Percentiles rank a stretch among this genome's conserved stretches.
phyloP scores from a whole-genome alignment of 2,329 filamentous ascomycete species.

The Daldinia sp. region DNA sequence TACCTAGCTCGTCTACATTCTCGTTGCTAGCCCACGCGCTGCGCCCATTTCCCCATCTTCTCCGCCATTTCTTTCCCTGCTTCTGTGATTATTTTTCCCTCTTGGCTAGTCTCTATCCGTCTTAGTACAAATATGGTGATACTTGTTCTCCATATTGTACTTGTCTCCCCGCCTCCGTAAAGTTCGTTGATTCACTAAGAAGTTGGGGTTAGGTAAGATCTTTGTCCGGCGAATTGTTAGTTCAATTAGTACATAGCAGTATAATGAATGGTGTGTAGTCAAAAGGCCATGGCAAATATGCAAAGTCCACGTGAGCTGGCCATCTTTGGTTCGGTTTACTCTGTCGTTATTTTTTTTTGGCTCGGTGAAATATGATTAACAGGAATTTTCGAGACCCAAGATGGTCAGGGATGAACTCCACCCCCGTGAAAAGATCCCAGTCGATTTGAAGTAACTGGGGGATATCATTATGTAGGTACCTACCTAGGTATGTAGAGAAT shows the following conservation, averaged over 20 bases:
- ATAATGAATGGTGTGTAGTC: not conserved
- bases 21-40: not conserved
- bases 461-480: no score
- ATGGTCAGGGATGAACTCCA: conserved; percentile 10
- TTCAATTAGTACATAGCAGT: not conserved
- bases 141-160: not conserved
- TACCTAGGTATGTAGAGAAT: no score
- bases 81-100: not conserved
- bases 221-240: not conserved
- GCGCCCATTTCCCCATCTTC: conserved; percentile 21
- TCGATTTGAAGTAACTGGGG: not conserved
- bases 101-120: conserved; percentile 8
- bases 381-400: conserved; percentile 12
- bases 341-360: conserved; percentile 6
- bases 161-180: not conserved
- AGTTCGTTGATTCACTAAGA: not conserved
- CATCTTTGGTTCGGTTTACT: not conserved
- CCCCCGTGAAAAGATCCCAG: conserved; percentile 7
- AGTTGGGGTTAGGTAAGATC: not conserved
- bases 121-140: not conserved
- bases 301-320: conserved; percentile 1
- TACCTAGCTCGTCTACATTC: conserved; percentile 18
- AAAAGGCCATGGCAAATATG: not conserved
- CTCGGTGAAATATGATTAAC: conserved; percentile 30
- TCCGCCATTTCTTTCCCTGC: conserved; percentile 11